These are phyloP conservation scores for Tagetes patula DNA, from an alignment of 129 eudicot genomes.

Conservation along the genomic window DNA sequence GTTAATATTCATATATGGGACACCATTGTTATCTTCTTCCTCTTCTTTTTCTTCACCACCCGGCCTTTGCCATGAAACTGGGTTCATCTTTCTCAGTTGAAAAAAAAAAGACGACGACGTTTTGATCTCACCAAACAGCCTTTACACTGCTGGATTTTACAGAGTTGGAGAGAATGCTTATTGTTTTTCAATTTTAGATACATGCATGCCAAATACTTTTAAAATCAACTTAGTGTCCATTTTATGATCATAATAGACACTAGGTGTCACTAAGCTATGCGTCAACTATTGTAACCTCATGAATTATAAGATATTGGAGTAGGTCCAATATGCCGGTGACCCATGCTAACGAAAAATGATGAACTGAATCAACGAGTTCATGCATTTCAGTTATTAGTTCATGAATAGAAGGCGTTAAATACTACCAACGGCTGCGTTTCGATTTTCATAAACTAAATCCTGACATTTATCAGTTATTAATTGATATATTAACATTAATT, in stretches of 20 bases:
- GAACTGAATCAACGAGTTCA: neutral
- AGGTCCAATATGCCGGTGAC: neutral
- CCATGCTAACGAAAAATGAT: neutral
- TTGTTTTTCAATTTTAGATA: conserved; percentile 14
- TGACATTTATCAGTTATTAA: too few relatives aligned
- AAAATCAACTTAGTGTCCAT: too few relatives aligned
- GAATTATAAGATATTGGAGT: neutral
- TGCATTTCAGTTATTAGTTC: conserved; percentile 7
- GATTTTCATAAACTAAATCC: too few relatives aligned
- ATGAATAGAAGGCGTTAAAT: conserved; percentile 1
- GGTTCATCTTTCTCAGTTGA: conserved; percentile 32
- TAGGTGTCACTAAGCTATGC: too few relatives aligned
- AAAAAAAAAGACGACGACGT: conserved; percentile 3
- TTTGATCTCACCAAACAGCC: conserved; percentile 24
- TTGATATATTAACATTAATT: too few relatives aligned
- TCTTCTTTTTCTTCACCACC: conserved; percentile 10
- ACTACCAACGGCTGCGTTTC: neutral
- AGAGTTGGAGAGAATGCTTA: conserved; percentile 19
- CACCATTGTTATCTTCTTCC: neutral
- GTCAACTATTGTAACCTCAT: too few relatives aligned
- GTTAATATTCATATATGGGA: conserved; percentile 12
- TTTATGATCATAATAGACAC: too few relatives aligned
- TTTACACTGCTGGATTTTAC: conserved; percentile 25
- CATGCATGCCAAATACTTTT: conserved; percentile 13
- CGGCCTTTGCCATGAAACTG: neutral